phyloP scores from a whole-genome alignment of 768 basidiomycete genomes.

The Calocybe cyanea region DNA sequence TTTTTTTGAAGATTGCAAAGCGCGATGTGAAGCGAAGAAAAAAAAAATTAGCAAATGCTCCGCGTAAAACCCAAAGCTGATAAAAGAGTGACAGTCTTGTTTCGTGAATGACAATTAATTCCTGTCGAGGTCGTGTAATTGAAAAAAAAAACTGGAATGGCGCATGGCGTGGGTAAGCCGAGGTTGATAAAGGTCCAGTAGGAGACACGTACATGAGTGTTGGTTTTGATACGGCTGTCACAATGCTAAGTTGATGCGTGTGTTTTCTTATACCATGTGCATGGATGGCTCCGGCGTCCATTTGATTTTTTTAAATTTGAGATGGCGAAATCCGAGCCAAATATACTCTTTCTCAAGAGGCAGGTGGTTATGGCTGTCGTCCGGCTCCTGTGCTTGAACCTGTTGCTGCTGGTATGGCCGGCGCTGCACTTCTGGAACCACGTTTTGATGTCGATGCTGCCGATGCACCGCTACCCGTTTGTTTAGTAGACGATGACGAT shows the following conservation, averaged over 20 bases:
- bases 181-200: too few relatives aligned
- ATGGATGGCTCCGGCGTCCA: too few relatives aligned
- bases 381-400: conserved; percentile 7
- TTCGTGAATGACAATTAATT: conserved; percentile 47
- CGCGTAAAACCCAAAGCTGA: conserved; percentile 17
- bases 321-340: too few relatives aligned
- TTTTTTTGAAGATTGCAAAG: too few relatives aligned
- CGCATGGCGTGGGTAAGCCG: too few relatives aligned
- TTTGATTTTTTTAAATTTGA: too few relatives aligned
- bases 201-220: too few relatives aligned
- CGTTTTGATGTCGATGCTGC: conserved; percentile 2
- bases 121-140: conserved; percentile 30
- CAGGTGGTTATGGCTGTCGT: conserved; percentile 10
- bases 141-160: too few relatives aligned
- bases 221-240: too few relatives aligned
- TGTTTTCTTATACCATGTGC: too few relatives aligned
- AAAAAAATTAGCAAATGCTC: conserved; percentile 12
- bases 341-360: too few relatives aligned
- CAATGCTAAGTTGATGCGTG: too few relatives aligned
- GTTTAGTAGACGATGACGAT: neutral
- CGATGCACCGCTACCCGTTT: neutral
- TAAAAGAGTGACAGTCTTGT: conserved; percentile 40
- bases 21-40: neutral
- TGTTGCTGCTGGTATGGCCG: conserved; percentile 2
- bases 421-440: conserved; percentile 5